Evolutionary conservation across 495 filamentous ascomycete species (phyloP), one percentile per base, ranked within the genome.

Genomic region (Aeminium ludgeri): DNA sequence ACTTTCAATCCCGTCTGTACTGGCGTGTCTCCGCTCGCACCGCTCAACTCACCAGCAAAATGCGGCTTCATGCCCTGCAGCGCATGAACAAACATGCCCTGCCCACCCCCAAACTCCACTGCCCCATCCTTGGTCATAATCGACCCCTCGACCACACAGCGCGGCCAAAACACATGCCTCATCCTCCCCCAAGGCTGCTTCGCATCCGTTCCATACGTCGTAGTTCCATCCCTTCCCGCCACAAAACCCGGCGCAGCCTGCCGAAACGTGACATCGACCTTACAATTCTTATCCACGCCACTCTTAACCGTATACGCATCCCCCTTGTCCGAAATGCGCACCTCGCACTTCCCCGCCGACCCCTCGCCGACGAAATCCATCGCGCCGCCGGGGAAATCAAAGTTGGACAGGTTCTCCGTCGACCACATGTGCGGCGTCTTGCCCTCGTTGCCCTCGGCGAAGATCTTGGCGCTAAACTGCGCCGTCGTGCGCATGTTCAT

Each of bases 41-140:
- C 42, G 25, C 54, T 43, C 15, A 19, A 29, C 64, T 43, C 69
- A 81, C 77, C 77, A 30, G 85, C 85, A 61, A 96, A 91, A 57
- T 97, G 89, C 11, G 89, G 89, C 67, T 96, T 97, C 91, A 96
- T 96, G 49, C 85, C 89, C 59, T 97, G 89, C 30, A 96, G 65
- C 25, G 83, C 85, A 58, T 84, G 76, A 48, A 74, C 65, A 59
- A 85, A 82, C 46, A 91, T 61, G 18, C 73, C 85, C 45, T 64
- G 71, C 23, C 23, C 23, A 31, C 89, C 89, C 40, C 71, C 77
- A 57, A 91, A 74, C 54, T 95, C 76, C 29, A 91, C 64, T n/a
- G 76, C 76, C 38, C 84, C 78, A 30, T 78, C 74, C 58, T 84
- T 76, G 34, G 84, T 93, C 48, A 82, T 72, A 52, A 96, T 82